phyloP scores from a whole-genome alignment of 257 asterid species.

The Pogostemon cablin region DNA sequence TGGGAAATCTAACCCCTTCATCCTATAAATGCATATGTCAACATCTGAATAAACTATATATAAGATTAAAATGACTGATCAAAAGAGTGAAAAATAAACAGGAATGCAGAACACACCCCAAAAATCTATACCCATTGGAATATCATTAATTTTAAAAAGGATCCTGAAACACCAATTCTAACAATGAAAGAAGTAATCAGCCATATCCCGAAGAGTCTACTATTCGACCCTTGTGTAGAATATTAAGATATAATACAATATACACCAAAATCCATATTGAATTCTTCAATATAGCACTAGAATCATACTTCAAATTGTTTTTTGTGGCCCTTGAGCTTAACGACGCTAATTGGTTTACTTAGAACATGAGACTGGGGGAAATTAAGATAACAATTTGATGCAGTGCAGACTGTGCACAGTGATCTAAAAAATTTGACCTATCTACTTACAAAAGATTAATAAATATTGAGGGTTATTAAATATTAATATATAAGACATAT shows the following conservation, averaged over 20 bases:
- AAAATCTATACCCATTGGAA: neutral
- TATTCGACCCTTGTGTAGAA: neutral
- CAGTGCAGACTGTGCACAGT: neutral
- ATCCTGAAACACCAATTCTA: constrained; percentile 4
- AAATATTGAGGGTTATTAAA: neutral
- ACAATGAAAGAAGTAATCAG: constrained; percentile 10
- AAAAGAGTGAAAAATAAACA: neutral
- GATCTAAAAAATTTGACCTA: neutral
- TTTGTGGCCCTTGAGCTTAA: neutral
- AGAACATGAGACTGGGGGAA: neutral
- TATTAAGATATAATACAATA: neutral
- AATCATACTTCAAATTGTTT: neutral
- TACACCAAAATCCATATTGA: constrained; percentile 3
- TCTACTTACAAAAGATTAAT: neutral
- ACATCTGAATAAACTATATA: neutral
- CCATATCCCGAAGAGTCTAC: constrained; percentile 6
- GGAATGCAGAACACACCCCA: constrained; percentile 7
- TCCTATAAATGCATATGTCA: constrained; percentile 4
- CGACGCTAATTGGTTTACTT: neutral
- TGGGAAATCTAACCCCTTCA: neutral
- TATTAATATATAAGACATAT: neutral
- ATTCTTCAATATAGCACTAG: neutral
- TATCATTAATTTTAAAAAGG: neutral
- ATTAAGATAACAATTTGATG: neutral
- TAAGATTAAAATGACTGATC: constrained; percentile 2